Base-by-base conservation (phyloP, 1,284 basidiomycete species). In the Somion occarium region DNA sequence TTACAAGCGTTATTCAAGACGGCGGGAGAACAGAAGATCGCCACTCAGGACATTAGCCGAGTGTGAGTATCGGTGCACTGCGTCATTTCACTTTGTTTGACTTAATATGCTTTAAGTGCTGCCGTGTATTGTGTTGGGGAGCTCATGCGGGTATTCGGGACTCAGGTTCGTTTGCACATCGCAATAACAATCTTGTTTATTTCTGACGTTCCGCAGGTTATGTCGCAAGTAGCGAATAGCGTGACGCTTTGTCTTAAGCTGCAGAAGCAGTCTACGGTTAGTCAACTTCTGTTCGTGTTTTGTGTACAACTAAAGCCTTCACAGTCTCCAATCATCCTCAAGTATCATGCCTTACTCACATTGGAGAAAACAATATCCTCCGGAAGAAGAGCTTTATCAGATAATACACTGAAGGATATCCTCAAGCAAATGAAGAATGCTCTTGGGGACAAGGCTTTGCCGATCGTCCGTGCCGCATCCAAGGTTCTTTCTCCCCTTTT, bases 201-300 rank as follows among this genome's bases (percentile, higher is more conserved):
- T 30, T 19, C 23, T 46, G 11, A 15, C 27, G 51, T 44, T 3
- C 22, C 19, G 11, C 59, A 97, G 88, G 86, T 94, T 66, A 98
- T 97, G 94, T 96, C 93, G 0, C 87, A 93, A 60, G 89, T 94
- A 82, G 79, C 86, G 42, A 95, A 98, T 64, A 88, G 95, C 34
- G 73, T 82, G 18, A 71, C 76, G 1, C 72, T 82, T 0, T 75
- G 83, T 0, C 65, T 90, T 45, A 90, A 85, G 66, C 80, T 83
- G 0, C 75, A 81, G 55, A 84, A 81, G 54, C 82, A 83, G 12
- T 92, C 88, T 37, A 77, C 73, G 58, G 92, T 92, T 56, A 54
- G 82, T 61, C 51, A 30, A 11, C 23, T 12, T 27, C 27, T 34
- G 7, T 46, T 43, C 30, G 25, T 15, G 9, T 13, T 38, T 26